Base-by-base conservation (phyloP, 768 basidiomycete species). In the Tulasnella sp. region DNA sequence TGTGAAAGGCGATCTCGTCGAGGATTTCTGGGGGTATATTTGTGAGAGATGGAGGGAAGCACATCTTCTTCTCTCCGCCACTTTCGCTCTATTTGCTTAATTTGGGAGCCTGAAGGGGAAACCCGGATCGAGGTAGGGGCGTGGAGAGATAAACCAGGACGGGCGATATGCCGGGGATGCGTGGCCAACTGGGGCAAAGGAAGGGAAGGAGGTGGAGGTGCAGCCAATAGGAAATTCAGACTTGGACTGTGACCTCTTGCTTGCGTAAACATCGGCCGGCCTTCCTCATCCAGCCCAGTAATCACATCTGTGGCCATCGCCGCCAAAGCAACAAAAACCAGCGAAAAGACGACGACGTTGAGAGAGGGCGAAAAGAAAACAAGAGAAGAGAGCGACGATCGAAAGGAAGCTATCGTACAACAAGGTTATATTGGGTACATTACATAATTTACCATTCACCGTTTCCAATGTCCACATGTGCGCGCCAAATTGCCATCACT, bases 1-100 rank as follows among this genome's bases (percentile, higher is more conserved):
- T 54, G 49, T 78, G 71, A 67, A 76, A 75, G 36, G 76, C 77
- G 73, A 78, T 78, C 17, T 74, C 67, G 78, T 78, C 77, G 67
- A 78, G 54, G 37, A 78, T 31, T 39, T 78, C 77, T 17, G 69
- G 76, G 45, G 77, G 77, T 3, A 76, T 71, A 29, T 40, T 54
- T 3, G 52, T 54, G 25, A 54, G 52, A 54, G 52, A 54, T 22
- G 52, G 52, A 14, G 52, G 52, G 52, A 54, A 54, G 52, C 52
- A 54, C 52, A 54, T 54, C 52, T 5, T 52, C n/a, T 52, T 15
- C 7, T 15, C 49, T 15, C 17, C 49, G 3, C 17, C n/a, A 15
- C n/a, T 52, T 54, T 29, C 22, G 52, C 52, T 54, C 1, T 54
- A 22, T n/a, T 17, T 54, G 19, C 52, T 54, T 54, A 15, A 22